Evolutionary conservation across 768 basidiomycete species (phyloP).

Genomic region (Sporobolomyces pararoseus): DNA sequence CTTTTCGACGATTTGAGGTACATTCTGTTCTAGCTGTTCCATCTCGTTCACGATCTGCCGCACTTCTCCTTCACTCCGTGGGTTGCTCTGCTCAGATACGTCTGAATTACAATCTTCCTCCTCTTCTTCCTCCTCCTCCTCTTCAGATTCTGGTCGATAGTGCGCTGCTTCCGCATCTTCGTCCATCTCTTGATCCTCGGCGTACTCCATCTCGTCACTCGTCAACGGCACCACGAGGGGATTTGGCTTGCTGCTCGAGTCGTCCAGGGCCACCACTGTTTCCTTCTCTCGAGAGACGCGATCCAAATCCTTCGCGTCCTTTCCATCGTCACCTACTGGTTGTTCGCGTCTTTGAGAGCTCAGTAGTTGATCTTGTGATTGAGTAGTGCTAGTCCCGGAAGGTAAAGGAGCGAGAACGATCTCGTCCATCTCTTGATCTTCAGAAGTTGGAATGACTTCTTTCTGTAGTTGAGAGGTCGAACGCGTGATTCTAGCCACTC

Average conservation of each 20-base stretch:
- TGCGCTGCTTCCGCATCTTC: background rate
- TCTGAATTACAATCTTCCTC: conserved; percentile 18
- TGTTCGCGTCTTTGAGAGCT: background rate
- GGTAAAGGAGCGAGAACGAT: conserved; percentile 5
- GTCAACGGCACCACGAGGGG: too few species aligned
- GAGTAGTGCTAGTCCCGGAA: background rate
- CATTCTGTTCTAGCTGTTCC: conserved; percentile 60
- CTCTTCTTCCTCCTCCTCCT: background rate
- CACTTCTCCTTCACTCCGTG: conserved; percentile 27
- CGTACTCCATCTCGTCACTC: too few species aligned
- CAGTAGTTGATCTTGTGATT: background rate
- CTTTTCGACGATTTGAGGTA: conserved; percentile 63
- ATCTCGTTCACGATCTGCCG: conserved; percentile 58
- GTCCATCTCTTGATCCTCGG: background rate
- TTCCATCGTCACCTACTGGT: background rate
- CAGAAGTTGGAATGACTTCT: conserved; percentile 12
- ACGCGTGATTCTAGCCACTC: conserved; percentile 8
- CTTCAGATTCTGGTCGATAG: background rate
- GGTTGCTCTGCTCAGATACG: conserved; percentile 11
- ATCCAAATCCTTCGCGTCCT: conserved; percentile 1
- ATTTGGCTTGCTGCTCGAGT: too few species aligned
- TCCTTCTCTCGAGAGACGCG: background rate
- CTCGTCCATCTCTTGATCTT: conserved; percentile 15
- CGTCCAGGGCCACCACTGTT: background rate
- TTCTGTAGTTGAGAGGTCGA: conserved; percentile 19